Evolutionary conservation across 768 basidiomycete genomes (phyloP).

Genomic region (Boletus coccyginus): DNA sequence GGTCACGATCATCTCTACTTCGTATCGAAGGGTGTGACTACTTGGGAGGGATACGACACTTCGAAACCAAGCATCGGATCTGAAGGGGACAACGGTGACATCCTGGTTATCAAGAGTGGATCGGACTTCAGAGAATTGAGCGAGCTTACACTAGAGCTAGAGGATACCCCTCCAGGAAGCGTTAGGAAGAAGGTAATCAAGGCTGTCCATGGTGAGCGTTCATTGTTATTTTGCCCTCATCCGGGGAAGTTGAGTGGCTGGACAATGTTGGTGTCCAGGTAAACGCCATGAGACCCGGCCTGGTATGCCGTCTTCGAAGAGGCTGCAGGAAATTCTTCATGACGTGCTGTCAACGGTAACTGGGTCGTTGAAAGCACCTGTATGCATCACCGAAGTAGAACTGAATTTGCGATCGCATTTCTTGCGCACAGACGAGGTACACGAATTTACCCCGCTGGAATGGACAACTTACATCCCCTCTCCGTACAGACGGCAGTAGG

Average conservation of each 20-base stretch:
- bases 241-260: not conserved
- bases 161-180: conserved; percentile 56
- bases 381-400: conserved; percentile 64
- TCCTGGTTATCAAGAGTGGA: conserved; percentile 81
- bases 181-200: conserved; percentile 64
- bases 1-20: conserved; percentile 90
- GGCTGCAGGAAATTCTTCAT: conserved; percentile 57
- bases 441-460: not conserved
- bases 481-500: conserved; percentile 55
- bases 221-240: not conserved
- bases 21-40: conserved; percentile 58
- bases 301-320: conserved; percentile 50
- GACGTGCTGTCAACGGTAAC: conserved; percentile 67
- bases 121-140: conserved; percentile 88
- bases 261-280: conserved; percentile 39
- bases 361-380: conserved; percentile 65
- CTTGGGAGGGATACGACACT: conserved; percentile 66
- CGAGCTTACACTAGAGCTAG: conserved; percentile 64
- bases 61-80: conserved; percentile 55
- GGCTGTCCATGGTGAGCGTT: conserved; percentile 51
- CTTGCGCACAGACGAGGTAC: conserved; percentile 71
- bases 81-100: conserved; percentile 68
- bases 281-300: conserved; percentile 64
- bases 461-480: not conserved
- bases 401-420: conserved; percentile 75